These are phyloP conservation scores for Salvia rosmarinus DNA, from an alignment of 257 asterid species.

Conservation along the genomic window DNA sequence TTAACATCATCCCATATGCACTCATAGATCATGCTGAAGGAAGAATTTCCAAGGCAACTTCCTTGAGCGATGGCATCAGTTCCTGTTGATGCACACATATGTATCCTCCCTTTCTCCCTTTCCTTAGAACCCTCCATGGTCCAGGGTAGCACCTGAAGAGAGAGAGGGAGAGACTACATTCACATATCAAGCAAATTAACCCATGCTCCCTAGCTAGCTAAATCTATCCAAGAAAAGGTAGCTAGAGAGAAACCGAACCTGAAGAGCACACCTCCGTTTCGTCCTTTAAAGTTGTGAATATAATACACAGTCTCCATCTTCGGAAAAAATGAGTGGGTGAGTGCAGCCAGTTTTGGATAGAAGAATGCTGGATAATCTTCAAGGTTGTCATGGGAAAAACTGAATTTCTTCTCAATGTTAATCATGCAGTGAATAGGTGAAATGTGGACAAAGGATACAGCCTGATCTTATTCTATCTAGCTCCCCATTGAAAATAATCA, in stretches of 20 bases:
- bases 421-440: conserved; percentile 1
- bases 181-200: no score
- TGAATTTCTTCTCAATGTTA: neutral
- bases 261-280: conserved; percentile 79
- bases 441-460: conserved; percentile 66
- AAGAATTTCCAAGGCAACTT: conserved; percentile 86
- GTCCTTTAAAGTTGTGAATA: conserved; percentile 94
- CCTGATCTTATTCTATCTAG: conserved; percentile 97
- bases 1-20: neutral
- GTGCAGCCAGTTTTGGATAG: conserved; percentile 91
- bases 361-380: conserved; percentile 89
- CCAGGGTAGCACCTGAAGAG: conserved; percentile 75
- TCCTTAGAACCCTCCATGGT: conserved; percentile 79
- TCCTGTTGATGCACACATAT: conserved; percentile 72
- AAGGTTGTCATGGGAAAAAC: neutral
- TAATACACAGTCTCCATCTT: conserved; percentile 88
- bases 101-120: conserved; percentile 56
- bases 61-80: conserved; percentile 82
- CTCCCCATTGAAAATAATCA: conserved; percentile 88
- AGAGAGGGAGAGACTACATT: neutral
- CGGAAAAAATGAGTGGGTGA: conserved; percentile 64
- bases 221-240: conserved; percentile 3
- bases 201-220: no score
- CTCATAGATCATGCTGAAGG: conserved; percentile 53
- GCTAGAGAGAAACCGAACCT: conserved; percentile 47